Evolutionary conservation across 1,284 basidiomycete species (phyloP).

Genomic region (Microbotryum violaceum): DNA sequence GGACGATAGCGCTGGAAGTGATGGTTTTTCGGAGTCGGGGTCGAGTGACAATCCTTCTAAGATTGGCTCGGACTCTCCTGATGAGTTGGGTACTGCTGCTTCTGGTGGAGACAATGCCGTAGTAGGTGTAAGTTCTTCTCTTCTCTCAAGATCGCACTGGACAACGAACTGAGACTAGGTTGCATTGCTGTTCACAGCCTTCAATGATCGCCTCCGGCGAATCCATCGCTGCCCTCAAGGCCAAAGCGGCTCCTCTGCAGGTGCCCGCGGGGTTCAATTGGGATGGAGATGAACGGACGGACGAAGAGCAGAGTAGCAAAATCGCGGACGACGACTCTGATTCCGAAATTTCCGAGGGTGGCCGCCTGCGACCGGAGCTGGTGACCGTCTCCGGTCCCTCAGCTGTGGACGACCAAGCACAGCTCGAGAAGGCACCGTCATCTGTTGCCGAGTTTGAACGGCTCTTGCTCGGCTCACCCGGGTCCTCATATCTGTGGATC

Average conservation of each 20-base stretch:
- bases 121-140: too few species aligned
- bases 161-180: not conserved
- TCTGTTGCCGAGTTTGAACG: constrained; percentile 93
- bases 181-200: constrained; percentile 7
- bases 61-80: too few species aligned
- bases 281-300: constrained; percentile 41
- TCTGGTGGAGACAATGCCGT: too few species aligned
- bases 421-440: constrained; percentile 65
- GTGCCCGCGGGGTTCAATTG: constrained; percentile 49
- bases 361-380: constrained; percentile 10
- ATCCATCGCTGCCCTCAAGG: constrained; percentile 22
- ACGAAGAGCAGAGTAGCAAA: not conserved
- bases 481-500: constrained; percentile 97
- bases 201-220: constrained; percentile 49
- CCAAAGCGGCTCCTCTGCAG: constrained; percentile 36
- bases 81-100: too few species aligned
- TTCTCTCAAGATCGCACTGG: too few species aligned
- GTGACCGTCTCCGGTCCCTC: not conserved
- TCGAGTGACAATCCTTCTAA: not conserved
- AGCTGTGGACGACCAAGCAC: not conserved
- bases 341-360: constrained; percentile 34
- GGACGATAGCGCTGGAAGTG: constrained; percentile 15
- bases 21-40: not conserved
- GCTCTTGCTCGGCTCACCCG: constrained; percentile 85
- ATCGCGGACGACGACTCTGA: constrained; percentile 30